Base-by-base conservation (phyloP, 208 protist species). In the Trypanosoma melophagium region DNA sequence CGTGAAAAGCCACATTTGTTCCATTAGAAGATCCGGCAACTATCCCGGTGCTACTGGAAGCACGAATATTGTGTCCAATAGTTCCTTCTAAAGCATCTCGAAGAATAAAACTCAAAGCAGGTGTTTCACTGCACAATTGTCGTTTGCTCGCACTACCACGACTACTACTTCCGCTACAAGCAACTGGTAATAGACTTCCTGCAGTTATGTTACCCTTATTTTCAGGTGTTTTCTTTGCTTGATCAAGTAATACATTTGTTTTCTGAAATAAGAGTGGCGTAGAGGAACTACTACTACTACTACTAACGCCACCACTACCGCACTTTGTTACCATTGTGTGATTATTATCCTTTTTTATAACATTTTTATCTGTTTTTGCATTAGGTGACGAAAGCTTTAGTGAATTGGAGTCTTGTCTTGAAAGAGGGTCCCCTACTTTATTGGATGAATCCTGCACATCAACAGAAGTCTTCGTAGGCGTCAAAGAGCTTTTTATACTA, bases 21-120 rank as follows among this genome's bases (percentile, higher is more conserved):
- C 47, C 60, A 44, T 25, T 17, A 14, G 60, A 17, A 21, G 31
- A 66, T 12, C n/a, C 57, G 8, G 13, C 16, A 35, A 22, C 28
- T 19, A 42, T 4, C 13, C 25, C 35, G 21, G 31, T 22, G 21
- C n/a, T 17, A 40, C 38, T 14, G 57, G 42, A 28, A 0, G 19
- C 3, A 19, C 3, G 1, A 22, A 44, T 35, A 13, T 21, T 13
- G 0, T 17, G 16, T 38, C 2, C 31, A 9, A 66, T 0, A 0
- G 14, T 7, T 19, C 13, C 19, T 55, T 31, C 19, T 7, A 66
- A 44, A 16, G 13, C 35, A 24, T 55, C 49, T 19, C 35, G 19
- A 17, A 66, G 44, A 47, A 66, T 66, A 57, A 57, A 66, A 42
- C 31, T 38, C 22, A 66, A 55, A 13, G 60, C 60, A 17, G 49